Evolutionary conservation across 179 eudicot genomes (phyloP).

Genomic region (Actinidia arguta): DNA sequence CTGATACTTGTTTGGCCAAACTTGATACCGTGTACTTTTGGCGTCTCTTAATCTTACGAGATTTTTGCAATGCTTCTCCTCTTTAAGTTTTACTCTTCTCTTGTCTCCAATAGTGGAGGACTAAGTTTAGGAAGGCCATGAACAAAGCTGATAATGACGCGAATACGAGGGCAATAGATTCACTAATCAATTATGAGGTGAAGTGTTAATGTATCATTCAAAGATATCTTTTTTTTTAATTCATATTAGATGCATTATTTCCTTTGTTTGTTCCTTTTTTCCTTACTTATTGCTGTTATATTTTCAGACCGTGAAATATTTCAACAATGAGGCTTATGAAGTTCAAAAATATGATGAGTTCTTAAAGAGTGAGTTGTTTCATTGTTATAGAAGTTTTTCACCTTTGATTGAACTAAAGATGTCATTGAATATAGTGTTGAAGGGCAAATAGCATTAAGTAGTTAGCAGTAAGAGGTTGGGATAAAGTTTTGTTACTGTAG

Average conservation of each 20-base stretch:
- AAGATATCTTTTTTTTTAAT: neutral
- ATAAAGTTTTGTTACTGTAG: neutral
- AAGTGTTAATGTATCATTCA: conserved; percentile 2
- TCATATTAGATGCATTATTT: neutral
- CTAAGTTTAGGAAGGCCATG: conserved; percentile 95
- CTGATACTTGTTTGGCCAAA: neutral
- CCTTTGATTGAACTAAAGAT: conserved; percentile 3
- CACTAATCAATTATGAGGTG: conserved; percentile 97
- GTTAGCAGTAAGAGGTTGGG: conserved; percentile 6
- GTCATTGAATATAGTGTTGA: neutral
- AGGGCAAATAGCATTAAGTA: neutral
- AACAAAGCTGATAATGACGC: conserved; percentile 99
- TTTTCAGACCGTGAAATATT: conserved; percentile 94
- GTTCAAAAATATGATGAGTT: conserved; percentile 88
- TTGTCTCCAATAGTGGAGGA: conserved; percentile 78
- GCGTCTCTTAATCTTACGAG: neutral
- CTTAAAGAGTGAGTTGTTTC: conserved; percentile 77
- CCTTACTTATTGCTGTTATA: conserved; percentile 9
- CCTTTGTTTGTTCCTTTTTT: neutral
- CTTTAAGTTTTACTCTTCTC: neutral
- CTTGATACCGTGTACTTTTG: conserved; percentile 3
- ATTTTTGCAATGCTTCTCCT: neutral
- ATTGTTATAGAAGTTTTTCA: neutral
- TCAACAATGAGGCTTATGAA: conserved; percentile 91
- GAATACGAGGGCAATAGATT: conserved; percentile 91